Conservation (phyloP, 2,329 filamentous ascomycete species). For the Mycosphaerella arachidis region DNA sequence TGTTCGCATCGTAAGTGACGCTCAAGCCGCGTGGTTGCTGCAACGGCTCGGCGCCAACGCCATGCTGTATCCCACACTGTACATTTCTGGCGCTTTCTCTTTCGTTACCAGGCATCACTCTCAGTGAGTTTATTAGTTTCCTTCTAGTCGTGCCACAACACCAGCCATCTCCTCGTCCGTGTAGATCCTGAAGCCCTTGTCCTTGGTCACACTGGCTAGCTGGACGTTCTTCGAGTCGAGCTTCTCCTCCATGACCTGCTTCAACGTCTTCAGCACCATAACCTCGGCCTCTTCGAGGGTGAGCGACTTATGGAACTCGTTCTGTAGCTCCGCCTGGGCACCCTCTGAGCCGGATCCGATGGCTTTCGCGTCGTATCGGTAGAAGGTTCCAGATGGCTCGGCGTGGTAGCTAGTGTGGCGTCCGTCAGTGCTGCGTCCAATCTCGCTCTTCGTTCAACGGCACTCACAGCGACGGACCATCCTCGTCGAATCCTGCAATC, state of each 20-base stretch:
- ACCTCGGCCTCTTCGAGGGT: slow-evolving; percentile 91
- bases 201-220: slow-evolving; percentile 93
- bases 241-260: slow-evolving; percentile 99
- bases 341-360: slow-evolving; percentile 97
- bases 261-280: slow-evolving; percentile 91
- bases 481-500: slow-evolving; percentile 95
- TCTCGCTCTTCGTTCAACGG: not conserved
- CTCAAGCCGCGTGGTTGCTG: not conserved
- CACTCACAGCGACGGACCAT: slow-evolving; percentile 78
- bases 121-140: slow-evolving; percentile 35
- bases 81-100: slow-evolving; percentile 10
- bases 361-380: slow-evolving; percentile 97
- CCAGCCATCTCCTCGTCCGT: slow-evolving; percentile 93
- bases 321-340: slow-evolving; percentile 95
- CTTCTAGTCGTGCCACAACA: slow-evolving; percentile 74
- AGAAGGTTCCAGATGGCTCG: slow-evolving; percentile 96
- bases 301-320: slow-evolving; percentile 97
- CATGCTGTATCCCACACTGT: slow-evolving; percentile 20
- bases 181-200: slow-evolving; percentile 98
- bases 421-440: not conserved
- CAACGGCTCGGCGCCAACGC: slow-evolving; percentile 5
- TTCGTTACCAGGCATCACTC: not conserved
- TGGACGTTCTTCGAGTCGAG: slow-evolving; percentile 98
- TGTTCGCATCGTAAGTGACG: not conserved
- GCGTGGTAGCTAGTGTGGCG: slow-evolving; percentile 73